phyloP scores from a whole-genome alignment of 768 basidiomycete species.

The Podaxis sp. region DNA sequence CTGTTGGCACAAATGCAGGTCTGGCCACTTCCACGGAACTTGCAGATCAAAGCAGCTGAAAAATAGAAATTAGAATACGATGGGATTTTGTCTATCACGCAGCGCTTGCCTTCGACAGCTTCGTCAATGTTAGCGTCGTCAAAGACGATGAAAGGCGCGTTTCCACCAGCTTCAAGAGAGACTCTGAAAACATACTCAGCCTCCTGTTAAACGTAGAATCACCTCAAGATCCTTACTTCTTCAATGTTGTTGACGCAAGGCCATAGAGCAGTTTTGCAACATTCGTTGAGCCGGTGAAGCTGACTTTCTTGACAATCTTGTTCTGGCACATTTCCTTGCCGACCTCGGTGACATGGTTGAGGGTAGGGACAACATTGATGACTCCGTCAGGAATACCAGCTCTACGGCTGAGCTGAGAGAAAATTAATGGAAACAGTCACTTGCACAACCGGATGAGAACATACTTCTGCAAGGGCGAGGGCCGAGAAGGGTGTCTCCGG shows the following conservation, averaged over 20 bases:
- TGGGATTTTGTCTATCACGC: slow-evolving; percentile 1
- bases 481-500: slow-evolving; percentile 94
- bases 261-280: slow-evolving; percentile 76
- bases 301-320: slow-evolving; percentile 81
- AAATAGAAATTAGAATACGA: background rate
- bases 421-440: background rate
- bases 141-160: slow-evolving; percentile 96
- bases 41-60: slow-evolving; percentile 67
- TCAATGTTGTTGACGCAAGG: slow-evolving; percentile 73
- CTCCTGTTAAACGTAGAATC: background rate
- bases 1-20: slow-evolving; percentile 89
- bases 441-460: background rate
- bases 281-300: slow-evolving; percentile 86
- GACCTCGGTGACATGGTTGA: slow-evolving; percentile 80
- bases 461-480: slow-evolving; percentile 87
- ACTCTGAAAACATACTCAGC: slow-evolving; percentile 27
- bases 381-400: slow-evolving; percentile 97
- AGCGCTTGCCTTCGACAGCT: slow-evolving; percentile 72
- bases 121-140: slow-evolving; percentile 92
- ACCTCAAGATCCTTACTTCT: slow-evolving; percentile 54
- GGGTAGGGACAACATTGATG: slow-evolving; percentile 90
- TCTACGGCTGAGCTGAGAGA: slow-evolving; percentile 64
- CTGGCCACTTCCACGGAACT: slow-evolving; percentile 81
- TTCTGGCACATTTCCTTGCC: slow-evolving; percentile 95
- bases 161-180: slow-evolving; percentile 91